These are phyloP conservation scores for Davidsoniella virescens DNA, from an alignment of 2,329 filamentous ascomycete species.

Conservation along the genomic window DNA sequence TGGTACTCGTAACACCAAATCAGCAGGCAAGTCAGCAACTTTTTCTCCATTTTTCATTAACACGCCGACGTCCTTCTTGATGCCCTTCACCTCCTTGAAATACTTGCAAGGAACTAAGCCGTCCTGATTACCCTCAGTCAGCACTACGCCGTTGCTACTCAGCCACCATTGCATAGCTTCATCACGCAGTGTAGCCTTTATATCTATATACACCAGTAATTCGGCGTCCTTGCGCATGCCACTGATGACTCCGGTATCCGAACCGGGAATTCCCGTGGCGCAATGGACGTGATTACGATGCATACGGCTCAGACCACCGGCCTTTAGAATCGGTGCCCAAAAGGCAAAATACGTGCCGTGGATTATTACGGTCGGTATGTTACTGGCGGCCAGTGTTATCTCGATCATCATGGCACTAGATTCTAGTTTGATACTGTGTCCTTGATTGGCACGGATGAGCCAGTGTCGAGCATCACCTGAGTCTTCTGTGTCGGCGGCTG, in stretches of 20 bases:
- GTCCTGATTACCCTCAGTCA: slow-evolving; percentile 42
- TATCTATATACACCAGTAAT: slow-evolving; percentile 61
- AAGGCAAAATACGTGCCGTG: slow-evolving; percentile 80
- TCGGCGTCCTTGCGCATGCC: slow-evolving; percentile 70
- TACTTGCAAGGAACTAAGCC: slow-evolving; percentile 50
- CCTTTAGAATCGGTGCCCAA: slow-evolving; percentile 58
- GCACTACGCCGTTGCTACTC: slow-evolving; percentile 61
- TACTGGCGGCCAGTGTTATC: slow-evolving; percentile 40
- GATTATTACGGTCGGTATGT: slow-evolving; percentile 52
- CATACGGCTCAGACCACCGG: slow-evolving; percentile 70
- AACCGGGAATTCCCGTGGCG: slow-evolving; percentile 49
- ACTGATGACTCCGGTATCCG: slow-evolving; percentile 39
- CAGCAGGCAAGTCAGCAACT: slow-evolving; percentile 48
- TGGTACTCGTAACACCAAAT: slow-evolving; percentile 33
- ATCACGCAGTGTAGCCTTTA: slow-evolving; percentile 47
- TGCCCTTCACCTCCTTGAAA: slow-evolving; percentile 54
- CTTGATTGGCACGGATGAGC: slow-evolving; percentile 89
- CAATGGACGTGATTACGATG: slow-evolving; percentile 80
- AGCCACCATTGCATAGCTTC: slow-evolving; percentile 54
- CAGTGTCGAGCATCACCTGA: slow-evolving; percentile 45
- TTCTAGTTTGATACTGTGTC: slow-evolving; percentile 67
- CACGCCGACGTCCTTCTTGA: slow-evolving; percentile 41
- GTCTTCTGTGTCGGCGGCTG: slow-evolving; percentile 16
- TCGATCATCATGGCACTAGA: slow-evolving; percentile 54
- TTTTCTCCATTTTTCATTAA: slow-evolving; percentile 57